These are phyloP conservation scores for Fusarium sp. DNA, from an alignment of 2,329 filamentous ascomycete species.

Conservation along the genomic window DNA sequence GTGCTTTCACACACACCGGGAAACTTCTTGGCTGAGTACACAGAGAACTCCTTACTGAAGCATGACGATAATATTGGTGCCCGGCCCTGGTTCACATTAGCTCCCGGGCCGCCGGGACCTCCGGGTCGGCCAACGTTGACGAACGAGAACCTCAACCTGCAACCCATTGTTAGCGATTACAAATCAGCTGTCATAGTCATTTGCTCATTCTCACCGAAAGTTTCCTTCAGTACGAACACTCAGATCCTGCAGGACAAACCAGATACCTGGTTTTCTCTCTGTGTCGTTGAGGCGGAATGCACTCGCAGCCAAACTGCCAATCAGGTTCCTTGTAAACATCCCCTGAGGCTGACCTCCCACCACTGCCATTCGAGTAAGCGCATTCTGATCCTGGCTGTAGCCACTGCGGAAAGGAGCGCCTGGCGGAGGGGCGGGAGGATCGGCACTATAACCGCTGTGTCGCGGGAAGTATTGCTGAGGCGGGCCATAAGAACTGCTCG, in stretches of 20 bases:
- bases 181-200: not conserved
- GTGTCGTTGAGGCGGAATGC: slow-evolving; percentile 86
- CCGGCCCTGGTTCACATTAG: slow-evolving; percentile 76
- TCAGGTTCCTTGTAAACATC: slow-evolving; percentile 95
- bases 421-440: slow-evolving; percentile 47
- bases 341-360: slow-evolving; percentile 71
- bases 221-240: slow-evolving; percentile 92
- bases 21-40: slow-evolving; percentile 98
- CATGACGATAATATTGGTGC: slow-evolving; percentile 86
- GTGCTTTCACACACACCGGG: slow-evolving; percentile 97
- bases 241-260: slow-evolving; percentile 96
- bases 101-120: slow-evolving; percentile 55
- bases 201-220: slow-evolving; percentile 76
- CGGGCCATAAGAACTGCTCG: slow-evolving; percentile 53
- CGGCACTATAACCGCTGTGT: slow-evolving; percentile 51
- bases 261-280: slow-evolving; percentile 86
- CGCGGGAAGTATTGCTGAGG: slow-evolving; percentile 56
- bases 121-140: slow-evolving; percentile 79
- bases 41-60: slow-evolving; percentile 91
- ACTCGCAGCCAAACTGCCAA: slow-evolving; percentile 90
- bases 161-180: slow-evolving; percentile 34
- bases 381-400: slow-evolving; percentile 51
- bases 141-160: slow-evolving; percentile 77
- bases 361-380: slow-evolving; percentile 53
- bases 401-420: slow-evolving; percentile 49